phyloP scores from a whole-genome alignment of 345 rosid genomes.

The Dipteronia sinensis region DNA sequence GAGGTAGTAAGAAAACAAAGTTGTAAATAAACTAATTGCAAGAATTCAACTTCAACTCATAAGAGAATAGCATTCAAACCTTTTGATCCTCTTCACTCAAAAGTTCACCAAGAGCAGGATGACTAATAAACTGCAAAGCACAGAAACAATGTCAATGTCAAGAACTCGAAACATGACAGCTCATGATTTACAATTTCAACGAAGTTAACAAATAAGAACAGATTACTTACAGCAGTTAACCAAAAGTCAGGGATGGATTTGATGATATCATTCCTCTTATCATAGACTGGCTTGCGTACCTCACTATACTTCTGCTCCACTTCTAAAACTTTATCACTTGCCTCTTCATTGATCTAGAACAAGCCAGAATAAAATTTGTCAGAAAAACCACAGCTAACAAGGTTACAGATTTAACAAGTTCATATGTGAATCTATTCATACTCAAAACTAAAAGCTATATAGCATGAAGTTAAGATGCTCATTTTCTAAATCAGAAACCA shows the following conservation, averaged over 20 bases:
- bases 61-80: conserved; percentile 42
- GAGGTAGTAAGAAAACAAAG: not conserved
- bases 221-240: conserved; percentile 80
- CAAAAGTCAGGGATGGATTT: conserved; percentile 86
- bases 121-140: conserved; percentile 72
- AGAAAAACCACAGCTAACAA: not conserved
- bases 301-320: conserved; percentile 88
- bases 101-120: conserved; percentile 81
- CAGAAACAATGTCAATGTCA: not conserved
- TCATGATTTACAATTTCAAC: not conserved
- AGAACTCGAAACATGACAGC: conserved; percentile 2
- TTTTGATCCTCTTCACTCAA: conserved; percentile 90
- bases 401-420: not conserved
- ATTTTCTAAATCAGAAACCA: too few species aligned
- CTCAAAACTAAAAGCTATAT: not conserved
- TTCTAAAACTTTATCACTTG: conserved; percentile 86
- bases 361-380: not conserved
- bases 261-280: conserved; percentile 73
- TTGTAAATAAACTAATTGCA: not conserved
- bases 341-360: conserved; percentile 85
- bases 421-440: not conserved
- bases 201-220: conserved; percentile 7
- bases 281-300: conserved; percentile 84
- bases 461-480: not conserved
- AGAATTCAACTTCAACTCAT: not conserved